These are phyloP conservation scores for Trametes meyenii DNA, from an alignment of 768 basidiomycete genomes.

Conservation along the genomic window DNA sequence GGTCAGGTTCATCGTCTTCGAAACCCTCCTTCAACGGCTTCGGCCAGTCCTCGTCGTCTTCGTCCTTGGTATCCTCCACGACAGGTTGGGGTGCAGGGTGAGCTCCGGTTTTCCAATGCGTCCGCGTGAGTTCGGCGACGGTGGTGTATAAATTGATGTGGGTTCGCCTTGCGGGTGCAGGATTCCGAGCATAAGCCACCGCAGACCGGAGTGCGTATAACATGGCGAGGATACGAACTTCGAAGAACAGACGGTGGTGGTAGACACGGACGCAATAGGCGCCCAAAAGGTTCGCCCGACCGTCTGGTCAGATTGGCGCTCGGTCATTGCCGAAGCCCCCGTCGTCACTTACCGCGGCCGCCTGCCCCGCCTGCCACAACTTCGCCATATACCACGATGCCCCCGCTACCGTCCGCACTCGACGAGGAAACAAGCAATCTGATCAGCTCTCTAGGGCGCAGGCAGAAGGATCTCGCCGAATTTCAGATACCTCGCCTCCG, in stretches of 20 bases:
- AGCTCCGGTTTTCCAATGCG: constrained; percentile 29
- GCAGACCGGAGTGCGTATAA: constrained; percentile 1
- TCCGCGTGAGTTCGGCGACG: constrained; percentile 26
- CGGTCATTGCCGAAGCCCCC: background rate
- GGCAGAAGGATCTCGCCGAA: constrained; percentile 62
- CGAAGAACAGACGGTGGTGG: background rate
- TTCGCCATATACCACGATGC: constrained; percentile 45
- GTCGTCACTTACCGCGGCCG: background rate
- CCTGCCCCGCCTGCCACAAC: background rate
- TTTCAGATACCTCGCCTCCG: constrained; percentile 79
- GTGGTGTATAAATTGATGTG: constrained; percentile 29
- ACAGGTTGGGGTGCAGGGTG: constrained; percentile 29
- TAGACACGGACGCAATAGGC: background rate
- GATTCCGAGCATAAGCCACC: background rate
- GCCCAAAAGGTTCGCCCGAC: background rate
- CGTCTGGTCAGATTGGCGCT: no score
- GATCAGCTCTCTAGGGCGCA: constrained; percentile 55
- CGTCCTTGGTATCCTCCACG: constrained; percentile 18
- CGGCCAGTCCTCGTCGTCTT: constrained; percentile 10
- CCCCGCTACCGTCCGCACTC: constrained; percentile 60
- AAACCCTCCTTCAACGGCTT: constrained; percentile 13
- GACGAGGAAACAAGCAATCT: constrained; percentile 53
- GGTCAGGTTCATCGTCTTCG: constrained; percentile 7
- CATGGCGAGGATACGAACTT: background rate
- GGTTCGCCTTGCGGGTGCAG: constrained; percentile 9